Base-by-base conservation (phyloP, 106 monocot species). In the Agapanthus africanus region DNA sequence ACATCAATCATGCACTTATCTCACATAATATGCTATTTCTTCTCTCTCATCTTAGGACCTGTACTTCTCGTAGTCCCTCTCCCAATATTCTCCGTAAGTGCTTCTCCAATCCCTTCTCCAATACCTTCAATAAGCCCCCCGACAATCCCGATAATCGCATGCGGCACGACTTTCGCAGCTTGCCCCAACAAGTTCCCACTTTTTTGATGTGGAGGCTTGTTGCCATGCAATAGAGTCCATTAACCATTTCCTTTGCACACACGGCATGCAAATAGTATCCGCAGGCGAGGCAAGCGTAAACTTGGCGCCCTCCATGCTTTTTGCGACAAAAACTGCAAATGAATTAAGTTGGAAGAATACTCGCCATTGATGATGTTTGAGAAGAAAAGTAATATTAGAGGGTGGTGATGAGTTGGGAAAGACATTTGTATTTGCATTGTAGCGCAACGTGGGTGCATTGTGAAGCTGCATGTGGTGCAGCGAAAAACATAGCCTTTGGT, bases 51-150 rank as follows among this genome's bases (percentile, higher is more conserved):
- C 23, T 23, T 68, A 56, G 8, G 44, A 54, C 40, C 61, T 36
- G 74, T 71, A 16, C n/a, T n/a, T n/a, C n/a, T n/a, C n/a, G n/a
- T n/a, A n/a, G n/a, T n/a, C n/a, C 77, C 72, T 52, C 72, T 85
- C 27, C 71, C 85, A 62, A 90, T 60, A 36, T 67, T 64, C 0
- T 74, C 80, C 1, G 83, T 54, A 31, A 90, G 63, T 0, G 67
- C 80, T 46, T 70, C 83, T 10, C 90, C 86, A 37, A 90, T 76
- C n/a, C 90, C 90, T 70, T 90, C 90, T 46, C 90, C 90, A n/a
- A 90, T 83, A 1, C 90, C 90, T 38, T 90, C 86, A 41, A 90
- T 81, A n/a, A 90, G 33, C 2, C 71, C 90, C 9, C 83, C 86
- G 13, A 90, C 79, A 18, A 79, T 67, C 11, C 73, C 78, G 21